phyloP scores from a whole-genome alignment of 2,329 filamentous ascomycete genomes.

The Alternaria viburni region DNA sequence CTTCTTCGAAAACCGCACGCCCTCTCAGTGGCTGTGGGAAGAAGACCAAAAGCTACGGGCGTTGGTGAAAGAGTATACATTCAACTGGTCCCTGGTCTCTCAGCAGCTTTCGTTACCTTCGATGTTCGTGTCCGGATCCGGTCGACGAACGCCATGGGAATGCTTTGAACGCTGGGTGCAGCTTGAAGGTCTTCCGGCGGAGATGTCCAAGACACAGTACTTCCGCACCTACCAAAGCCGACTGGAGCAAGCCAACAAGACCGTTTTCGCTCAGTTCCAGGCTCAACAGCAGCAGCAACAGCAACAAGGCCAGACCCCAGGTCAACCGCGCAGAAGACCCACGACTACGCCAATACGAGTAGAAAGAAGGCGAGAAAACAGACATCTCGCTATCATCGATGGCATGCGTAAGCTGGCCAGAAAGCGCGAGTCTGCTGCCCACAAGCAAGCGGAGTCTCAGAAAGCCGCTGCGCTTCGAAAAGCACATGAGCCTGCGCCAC shows the following conservation, averaged over 20 bases:
- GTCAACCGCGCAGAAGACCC: conserved; percentile 64
- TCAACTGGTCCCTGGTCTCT: conserved; percentile 97
- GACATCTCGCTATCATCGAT: conserved; percentile 87
- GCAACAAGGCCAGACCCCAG: conserved; percentile 58
- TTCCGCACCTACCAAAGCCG: conserved; percentile 77
- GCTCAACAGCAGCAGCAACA: conserved; percentile 60
- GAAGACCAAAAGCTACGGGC: conserved; percentile 90
- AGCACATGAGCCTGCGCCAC: conserved; percentile 70
- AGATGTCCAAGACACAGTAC: conserved; percentile 95
- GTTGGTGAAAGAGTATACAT: conserved; percentile 89
- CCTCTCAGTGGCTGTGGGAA: conserved; percentile 88
- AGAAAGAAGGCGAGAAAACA: conserved; percentile 83
- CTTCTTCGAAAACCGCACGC: conserved; percentile 86
- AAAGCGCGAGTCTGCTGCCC: conserved; percentile 83
- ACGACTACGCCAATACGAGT: conserved; percentile 81
- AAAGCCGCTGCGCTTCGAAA: conserved; percentile 81
- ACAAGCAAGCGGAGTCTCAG: conserved; percentile 82
- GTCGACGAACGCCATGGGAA: conserved; percentile 94
- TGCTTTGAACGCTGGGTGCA: conserved; percentile 98
- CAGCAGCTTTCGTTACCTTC: conserved; percentile 77
- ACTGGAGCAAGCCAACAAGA: conserved; percentile 67
- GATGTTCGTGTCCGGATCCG: conserved; percentile 80
- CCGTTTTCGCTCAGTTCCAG: conserved; percentile 64
- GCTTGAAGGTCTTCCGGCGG: conserved; percentile 85
- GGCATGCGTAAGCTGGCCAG: conserved; percentile 95